These are phyloP conservation scores for Mentha longifolia DNA, from an alignment of 257 asterid species.

Conservation along the genomic window DNA sequence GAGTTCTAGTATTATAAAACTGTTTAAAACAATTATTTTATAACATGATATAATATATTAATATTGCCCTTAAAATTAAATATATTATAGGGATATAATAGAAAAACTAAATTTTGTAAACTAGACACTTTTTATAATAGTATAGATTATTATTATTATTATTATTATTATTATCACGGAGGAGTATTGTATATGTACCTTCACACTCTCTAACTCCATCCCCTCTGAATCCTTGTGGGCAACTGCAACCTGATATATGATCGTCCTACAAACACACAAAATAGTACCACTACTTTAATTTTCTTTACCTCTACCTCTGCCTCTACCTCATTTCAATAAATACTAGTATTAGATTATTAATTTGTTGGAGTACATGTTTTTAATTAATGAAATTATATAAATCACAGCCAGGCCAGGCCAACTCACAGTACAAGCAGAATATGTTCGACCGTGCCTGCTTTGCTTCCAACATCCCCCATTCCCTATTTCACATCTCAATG, in stretches of 20 bases:
- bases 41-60: too few relatives aligned
- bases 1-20: too few relatives aligned
- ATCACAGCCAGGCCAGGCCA: not conserved
- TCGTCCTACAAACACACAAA: constrained; percentile 60
- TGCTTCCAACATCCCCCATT: constrained; percentile 96
- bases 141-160: too few relatives aligned
- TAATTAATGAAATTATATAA: too few relatives aligned
- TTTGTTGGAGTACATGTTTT: not conserved
- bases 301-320: not conserved
- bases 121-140: too few relatives aligned
- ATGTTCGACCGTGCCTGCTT: constrained; percentile 58
- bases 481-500: constrained; percentile 73
- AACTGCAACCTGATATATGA: constrained; percentile 68
- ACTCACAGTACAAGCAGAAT: constrained; percentile 89
- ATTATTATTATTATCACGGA: too few relatives aligned
- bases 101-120: too few relatives aligned
- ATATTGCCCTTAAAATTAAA: too few relatives aligned
- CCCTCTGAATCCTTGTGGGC: constrained; percentile 95
- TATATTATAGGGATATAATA: too few relatives aligned
- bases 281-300: not conserved
- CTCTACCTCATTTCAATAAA: not conserved
- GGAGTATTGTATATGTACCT: too few relatives aligned
- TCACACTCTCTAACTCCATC: constrained; percentile 83
- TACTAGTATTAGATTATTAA: too few relatives aligned
- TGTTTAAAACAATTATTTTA: too few relatives aligned